phyloP scores from a whole-genome alignment of 1,139 yeast species.

The Blastobotrys aristatus region DNA sequence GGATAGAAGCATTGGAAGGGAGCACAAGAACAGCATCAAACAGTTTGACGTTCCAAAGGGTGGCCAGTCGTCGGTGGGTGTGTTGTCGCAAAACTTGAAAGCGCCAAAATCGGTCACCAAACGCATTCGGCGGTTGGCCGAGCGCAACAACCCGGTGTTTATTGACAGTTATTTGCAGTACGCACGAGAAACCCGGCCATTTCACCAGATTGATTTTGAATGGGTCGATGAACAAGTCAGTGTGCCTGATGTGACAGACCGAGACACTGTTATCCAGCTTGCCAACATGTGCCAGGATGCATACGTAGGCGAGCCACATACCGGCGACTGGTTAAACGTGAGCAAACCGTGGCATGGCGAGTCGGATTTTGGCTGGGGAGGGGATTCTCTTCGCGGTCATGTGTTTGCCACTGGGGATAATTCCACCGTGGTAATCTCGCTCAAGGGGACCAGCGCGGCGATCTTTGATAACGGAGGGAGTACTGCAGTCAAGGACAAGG shows the following conservation, averaged over 20 bases:
- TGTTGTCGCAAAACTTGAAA: too few relatives aligned
- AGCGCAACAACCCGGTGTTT: slow-evolving; percentile 56
- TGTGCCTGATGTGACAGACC: slow-evolving; percentile 73
- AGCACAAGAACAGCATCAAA: too few relatives aligned
- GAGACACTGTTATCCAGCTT: slow-evolving; percentile 62
- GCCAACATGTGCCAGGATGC: slow-evolving; percentile 92
- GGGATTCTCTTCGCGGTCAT: slow-evolving; percentile 83
- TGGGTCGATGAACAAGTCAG: slow-evolving; percentile 36
- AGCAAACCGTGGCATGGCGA: slow-evolving; percentile 51
- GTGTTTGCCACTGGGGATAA: slow-evolving; percentile 67
- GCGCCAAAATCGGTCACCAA: slow-evolving; percentile 12
- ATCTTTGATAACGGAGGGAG: slow-evolving; percentile 71
- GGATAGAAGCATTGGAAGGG: too few relatives aligned
- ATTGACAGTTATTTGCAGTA: slow-evolving; percentile 61
- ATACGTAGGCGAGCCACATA: slow-evolving; percentile 68
- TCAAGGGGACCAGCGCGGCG: slow-evolving; percentile 92
- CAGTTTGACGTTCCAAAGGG: too few relatives aligned
- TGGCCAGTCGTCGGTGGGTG: too few relatives aligned
- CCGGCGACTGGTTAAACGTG: slow-evolving; percentile 88
- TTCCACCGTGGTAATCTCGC: slow-evolving; percentile 67
- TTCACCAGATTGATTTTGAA: slow-evolving; percentile 23
- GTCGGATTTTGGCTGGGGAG: slow-evolving; percentile 72
- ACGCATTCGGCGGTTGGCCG: slow-evolving; percentile 45
- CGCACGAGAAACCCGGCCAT: slow-evolving; percentile 38
- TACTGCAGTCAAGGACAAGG: slow-evolving; percentile 74